Evolutionary conservation across 164 flowering plant genomes (phyloP), one percentile per base, ranked within the genome.

Genomic region (Amborella trichopoda): DNA sequence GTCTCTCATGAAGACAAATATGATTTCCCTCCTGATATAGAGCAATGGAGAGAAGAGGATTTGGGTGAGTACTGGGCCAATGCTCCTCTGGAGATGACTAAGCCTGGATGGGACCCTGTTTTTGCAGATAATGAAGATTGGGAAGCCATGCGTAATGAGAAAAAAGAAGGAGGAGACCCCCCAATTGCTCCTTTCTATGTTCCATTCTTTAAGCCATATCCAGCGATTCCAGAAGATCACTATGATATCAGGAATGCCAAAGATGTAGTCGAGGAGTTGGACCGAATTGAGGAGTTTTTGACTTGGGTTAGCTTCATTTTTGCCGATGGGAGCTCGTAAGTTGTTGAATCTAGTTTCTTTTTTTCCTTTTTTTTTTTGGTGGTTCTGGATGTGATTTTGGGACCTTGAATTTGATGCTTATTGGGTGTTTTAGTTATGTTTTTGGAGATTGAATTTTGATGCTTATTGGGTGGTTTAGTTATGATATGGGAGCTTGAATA

Each of bases 301-400:
- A 60, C 18, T 13, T 90, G 98, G 96, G 87, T 69, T 53, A 83
- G 98, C 85, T 86, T 67, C 72, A 71, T 90, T 64, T 90, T 90
- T 60, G 60, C 68, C 3, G 85, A 86, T 62, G 94, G 85, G 6
- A 86, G 87, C 87, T 58, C 89, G 95, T 90, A 65, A 61, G 90
- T 75, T 3, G n/a, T n/a, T n/a, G n/a, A n/a, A n/a, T n/a, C 48
- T n/a, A 10, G 4, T 23, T 40, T 44, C 28, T 49, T 1, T 16
- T 19, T 23, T 6, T 28, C 21, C n/a, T 23, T 30, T 28, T 26
- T 41, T 48, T 4, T 57, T 23, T n/a, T n/a, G n/a, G n/a, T n/a
- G n/a, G n/a, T n/a, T n/a, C n/a, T n/a, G n/a, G n/a, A n/a, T n/a
- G n/a, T n/a, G n/a, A n/a, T n/a, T n/a, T n/a, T n/a, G n/a, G n/a